Evolutionary conservation across 768 basidiomycete species (phyloP).

Genomic region (Pleurotus pulmonarius): DNA sequence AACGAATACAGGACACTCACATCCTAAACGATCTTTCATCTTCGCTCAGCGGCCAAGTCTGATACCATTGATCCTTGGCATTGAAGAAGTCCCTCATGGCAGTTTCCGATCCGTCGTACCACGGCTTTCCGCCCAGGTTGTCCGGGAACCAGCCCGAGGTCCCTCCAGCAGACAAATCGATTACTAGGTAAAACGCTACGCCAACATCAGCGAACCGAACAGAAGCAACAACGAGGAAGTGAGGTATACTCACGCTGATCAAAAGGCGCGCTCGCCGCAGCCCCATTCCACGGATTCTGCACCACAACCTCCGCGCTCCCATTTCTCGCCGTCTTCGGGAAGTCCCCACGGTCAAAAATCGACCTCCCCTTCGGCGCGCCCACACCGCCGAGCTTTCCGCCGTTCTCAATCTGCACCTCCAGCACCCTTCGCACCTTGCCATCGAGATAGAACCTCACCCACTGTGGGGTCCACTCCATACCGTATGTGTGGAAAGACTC

Average conservation of each 20-base stretch:
- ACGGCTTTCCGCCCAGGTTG: slow-evolving; percentile 66
- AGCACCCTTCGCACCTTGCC: slow-evolving; percentile 62
- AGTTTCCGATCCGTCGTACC: slow-evolving; percentile 62
- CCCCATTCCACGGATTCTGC: slow-evolving; percentile 61
- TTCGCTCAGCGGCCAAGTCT: slow-evolving; percentile 62
- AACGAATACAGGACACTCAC: slow-evolving; percentile 33
- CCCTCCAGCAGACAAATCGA: slow-evolving; percentile 76
- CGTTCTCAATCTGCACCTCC: slow-evolving; percentile 46
- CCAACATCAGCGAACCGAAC: not conserved
- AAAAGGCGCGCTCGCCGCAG: slow-evolving; percentile 68
- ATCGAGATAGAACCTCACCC: slow-evolving; percentile 77
- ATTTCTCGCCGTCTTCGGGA: slow-evolving; percentile 60
- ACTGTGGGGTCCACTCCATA: slow-evolving; percentile 73
- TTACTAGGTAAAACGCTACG: slow-evolving; percentile 72
- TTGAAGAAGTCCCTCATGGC: slow-evolving; percentile 72
- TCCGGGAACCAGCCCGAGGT: slow-evolving; percentile 92
- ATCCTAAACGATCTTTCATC: slow-evolving; percentile 67
- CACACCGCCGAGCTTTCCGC: slow-evolving; percentile 38
- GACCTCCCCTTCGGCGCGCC: not conserved
- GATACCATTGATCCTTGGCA: slow-evolving; percentile 58
- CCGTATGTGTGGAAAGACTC: slow-evolving; percentile 68
- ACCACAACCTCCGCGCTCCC: slow-evolving; percentile 49
- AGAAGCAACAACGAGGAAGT: not conserved
- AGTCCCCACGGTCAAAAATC: slow-evolving; percentile 35
- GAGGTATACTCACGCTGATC: slow-evolving; percentile 56